Evolutionary conservation across 2,329 filamentous ascomycete genomes (phyloP), one percentile per base, ranked within the genome.

Genomic region (Microdochium bolleyi): DNA sequence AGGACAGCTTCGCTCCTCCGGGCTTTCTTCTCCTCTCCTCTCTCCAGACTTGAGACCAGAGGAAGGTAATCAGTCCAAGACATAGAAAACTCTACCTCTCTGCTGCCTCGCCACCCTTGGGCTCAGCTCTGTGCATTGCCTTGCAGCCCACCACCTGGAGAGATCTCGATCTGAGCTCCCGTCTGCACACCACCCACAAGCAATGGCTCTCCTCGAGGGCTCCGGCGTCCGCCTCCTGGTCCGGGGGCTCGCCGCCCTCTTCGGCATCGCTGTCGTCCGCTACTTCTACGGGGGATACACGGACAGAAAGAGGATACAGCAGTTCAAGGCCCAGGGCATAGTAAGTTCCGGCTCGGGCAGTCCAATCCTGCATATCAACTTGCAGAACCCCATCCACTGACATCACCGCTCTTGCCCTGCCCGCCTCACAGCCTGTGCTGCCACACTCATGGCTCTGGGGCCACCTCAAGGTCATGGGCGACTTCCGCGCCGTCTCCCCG

Each of bases 401-500:
- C 41, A 19, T 16, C 10, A 11, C 22, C 41, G 16, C 13, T 46
- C 9, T 19, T 22, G 37, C 19, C 16, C 13, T 3, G 14, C 41
- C 16, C n/a, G n/a, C 19, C 16, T 24, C 16, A 46, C 41, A 69
- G 67, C 61, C 64, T 7, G 60, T 64, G 27, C 52, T 68, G 19
- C 67, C 67, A 7, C 68, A 70, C 51, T 67, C 63, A 1, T 64
- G 66, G 52, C 55, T 69, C 22, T 57, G 67, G 14, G 68, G 67
- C 13, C 67, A 70, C 44, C 53, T 69, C 27, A 27, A 51, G 9
- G 51, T 59, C 8, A 52, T 66, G 19, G 62, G 55, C 10, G 63
- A 65, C 41, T 46, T 46, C 41, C 41, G 41, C n/a, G 7, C 21
- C 10, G 41, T 19, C 19, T 22, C 41, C 13, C 41, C 41, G 8